Base-by-base conservation (phyloP, 169 alveolate genomes). In the Cytauxzoon felis region DNA sequence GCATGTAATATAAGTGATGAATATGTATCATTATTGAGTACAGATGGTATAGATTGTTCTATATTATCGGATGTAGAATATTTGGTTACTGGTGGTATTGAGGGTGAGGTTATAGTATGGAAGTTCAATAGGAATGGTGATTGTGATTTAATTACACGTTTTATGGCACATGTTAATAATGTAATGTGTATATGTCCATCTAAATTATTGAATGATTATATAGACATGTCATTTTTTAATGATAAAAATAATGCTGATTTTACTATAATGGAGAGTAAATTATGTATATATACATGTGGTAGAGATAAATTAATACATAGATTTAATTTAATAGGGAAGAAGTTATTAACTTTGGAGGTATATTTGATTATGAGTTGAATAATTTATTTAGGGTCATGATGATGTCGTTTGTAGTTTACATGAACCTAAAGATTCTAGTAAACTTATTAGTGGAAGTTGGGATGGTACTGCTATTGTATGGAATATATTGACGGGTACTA, bases 391-490 rank as follows among this genome's bases (percentile, higher is more conserved):
- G 79, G 84, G 84, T 7, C 84, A 73, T 27, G 63, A 40, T 24
- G 84, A 64, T 38, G 80, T 57, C 1, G 84, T 73, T 6, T 73
- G 84, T 43, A 73, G 84, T 32, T 36, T 73, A 0, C 64, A 62
- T 60, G 80, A 63, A 24, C 16, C 65, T 13, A 19, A 40, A 13
- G 52, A 33, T 13, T 43, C 62, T 13, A 23, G 16, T 19, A 30
- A 40, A 5, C 72, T 73, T 2, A 66, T 73, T 13, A 63, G 80
- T 26, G 84, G 84, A 40, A 73, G 84, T 47, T 73, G 84, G 84
- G 84, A 73, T 19, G 84, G 84, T 24, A 64, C 84, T 11, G 84
- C 84, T 8, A 64, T 73, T 29, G 64, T 73, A 29, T 73, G 84
- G 84, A 33, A 73, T 40, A 53, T 36, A 23, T 32, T 54, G 13